Base-by-base conservation (phyloP, 2,329 filamentous ascomycete genomes). In the Emmonsiellopsis sp. region DNA sequence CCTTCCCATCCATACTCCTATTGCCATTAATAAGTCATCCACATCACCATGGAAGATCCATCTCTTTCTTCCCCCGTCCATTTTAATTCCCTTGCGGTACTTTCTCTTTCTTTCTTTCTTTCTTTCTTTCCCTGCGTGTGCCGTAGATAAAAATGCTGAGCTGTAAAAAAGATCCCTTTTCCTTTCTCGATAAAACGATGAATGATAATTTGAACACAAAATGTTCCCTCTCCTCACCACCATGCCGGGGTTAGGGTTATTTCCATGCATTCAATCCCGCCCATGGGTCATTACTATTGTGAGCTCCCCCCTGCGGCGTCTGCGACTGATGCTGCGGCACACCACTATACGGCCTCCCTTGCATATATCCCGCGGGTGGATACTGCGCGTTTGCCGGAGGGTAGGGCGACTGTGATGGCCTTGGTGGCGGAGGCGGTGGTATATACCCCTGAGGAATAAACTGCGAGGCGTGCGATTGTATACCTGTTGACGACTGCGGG, bases 221-320 rank as follows among this genome's bases (percentile, higher is more conserved):
- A 26, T 26, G 20, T 26, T 26, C 20, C 20, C 20, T 26, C 3
- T 26, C 20, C 20, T 26, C 20, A 26, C 20, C 20, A 3, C 20
- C 20, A 26, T 26, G 3, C 20, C 37, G 37, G 37, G 37, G 15
- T 44, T 50, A 20, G 11, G 35, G 53, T 66, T 58, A 86, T 67
- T 85, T 86, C 84, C 84, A 87, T 45, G 79, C 80, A 70, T 79
- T 85, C 60, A 89, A 67, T 4, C 84, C 85, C 13, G 84, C 83
- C 84, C 84, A 89, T 7, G 84, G 85, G 74, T 89, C 83, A 57
- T 63, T 62, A 10, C 64, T 57, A 43, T 62, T 63, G 49, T 65
- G 58, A 52, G 60, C 55, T 43, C 16, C 20, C n/a, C 50, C 55
- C 20, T 49, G 45, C 31, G 63, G 62, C 16, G 53, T 41, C 55